Evolutionary conservation across 768 basidiomycete species (phyloP).

Genomic region (Astraeus odoratus): DNA sequence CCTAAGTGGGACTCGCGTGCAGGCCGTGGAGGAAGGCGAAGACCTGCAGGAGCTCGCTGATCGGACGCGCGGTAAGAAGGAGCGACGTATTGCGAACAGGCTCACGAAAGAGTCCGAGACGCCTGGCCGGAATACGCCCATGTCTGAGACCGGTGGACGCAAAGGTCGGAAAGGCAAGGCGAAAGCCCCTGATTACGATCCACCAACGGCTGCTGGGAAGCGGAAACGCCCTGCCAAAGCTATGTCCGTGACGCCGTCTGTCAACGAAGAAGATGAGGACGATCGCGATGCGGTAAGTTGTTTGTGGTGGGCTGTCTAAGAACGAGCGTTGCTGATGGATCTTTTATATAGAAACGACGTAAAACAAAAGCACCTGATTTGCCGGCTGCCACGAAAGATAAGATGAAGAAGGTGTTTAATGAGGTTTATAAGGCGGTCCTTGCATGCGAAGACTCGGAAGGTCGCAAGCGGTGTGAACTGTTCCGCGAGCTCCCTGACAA

Average conservation of each 20-base stretch:
- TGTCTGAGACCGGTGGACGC: constrained; percentile 46
- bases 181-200: constrained; percentile 46
- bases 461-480: constrained; percentile 77
- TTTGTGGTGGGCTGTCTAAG: background rate
- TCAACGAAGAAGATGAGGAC: constrained; percentile 70
- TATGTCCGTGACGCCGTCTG: constrained; percentile 69
- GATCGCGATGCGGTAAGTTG: constrained; percentile 60
- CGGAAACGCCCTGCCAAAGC: constrained; percentile 71
- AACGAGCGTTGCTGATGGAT: background rate
- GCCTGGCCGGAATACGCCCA: constrained; percentile 59
- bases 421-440: constrained; percentile 72
- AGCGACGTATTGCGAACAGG: constrained; percentile 54
- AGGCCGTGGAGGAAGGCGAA: constrained; percentile 72
- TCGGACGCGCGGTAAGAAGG: constrained; percentile 56
- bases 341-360: constrained; percentile 64
- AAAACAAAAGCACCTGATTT: constrained; percentile 64
- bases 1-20: background rate
- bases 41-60: constrained; percentile 71
- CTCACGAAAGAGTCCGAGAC: constrained; percentile 50
- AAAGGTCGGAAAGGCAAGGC: constrained; percentile 54
- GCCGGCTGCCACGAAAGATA: constrained; percentile 52
- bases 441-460: constrained; percentile 62
- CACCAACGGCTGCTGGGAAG: constrained; percentile 44
- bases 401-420: constrained; percentile 78
- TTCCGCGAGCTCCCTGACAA: constrained; percentile 84